These are phyloP conservation scores for Lizonia empirigonia DNA, from an alignment of 2,329 filamentous ascomycete genomes.

Conservation along the genomic window DNA sequence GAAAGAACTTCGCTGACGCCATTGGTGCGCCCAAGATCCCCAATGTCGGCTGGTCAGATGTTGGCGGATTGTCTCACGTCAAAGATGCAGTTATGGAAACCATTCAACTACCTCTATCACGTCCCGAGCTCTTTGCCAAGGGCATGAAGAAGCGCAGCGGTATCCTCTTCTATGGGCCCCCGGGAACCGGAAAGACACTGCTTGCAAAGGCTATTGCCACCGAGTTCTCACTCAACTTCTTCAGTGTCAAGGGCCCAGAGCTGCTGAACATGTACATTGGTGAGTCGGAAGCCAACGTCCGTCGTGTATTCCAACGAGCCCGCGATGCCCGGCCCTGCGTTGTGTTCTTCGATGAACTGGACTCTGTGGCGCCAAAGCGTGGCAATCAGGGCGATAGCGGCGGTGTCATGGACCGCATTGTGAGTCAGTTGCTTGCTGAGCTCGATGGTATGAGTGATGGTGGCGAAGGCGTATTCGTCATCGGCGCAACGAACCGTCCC, in stretches of 20 bases:
- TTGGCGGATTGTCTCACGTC: conserved; percentile 89
- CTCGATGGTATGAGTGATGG: conserved; percentile 97
- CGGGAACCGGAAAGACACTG: conserved; percentile 90
- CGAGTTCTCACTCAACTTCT: conserved; percentile 93
- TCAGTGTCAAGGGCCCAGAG: conserved; percentile 90
- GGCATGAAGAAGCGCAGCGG: conserved; percentile 98
- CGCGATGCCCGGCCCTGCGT: conserved; percentile 85
- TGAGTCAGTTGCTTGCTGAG: conserved; percentile 91
- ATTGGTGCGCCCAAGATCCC: conserved; percentile 98
- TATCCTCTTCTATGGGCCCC: conserved; percentile 89
- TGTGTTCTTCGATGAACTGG: conserved; percentile 92
- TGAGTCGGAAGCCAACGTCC: conserved; percentile 90
- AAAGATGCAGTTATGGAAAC: conserved; percentile 98
- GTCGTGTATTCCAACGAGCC: conserved; percentile 85
- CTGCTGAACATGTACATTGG: conserved; percentile 96
- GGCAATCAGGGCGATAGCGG: conserved; percentile 97
- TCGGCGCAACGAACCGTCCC: conserved; percentile 93
- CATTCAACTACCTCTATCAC: conserved; percentile 88
- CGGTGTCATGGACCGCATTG: conserved; percentile 97
- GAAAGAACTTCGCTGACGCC: conserved; percentile 97
- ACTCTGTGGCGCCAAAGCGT: conserved; percentile 92
- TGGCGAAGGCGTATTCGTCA: conserved; percentile 87
- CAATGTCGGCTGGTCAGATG: conserved; percentile 95
- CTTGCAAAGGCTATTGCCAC: conserved; percentile 92
- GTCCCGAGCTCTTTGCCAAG: conserved; percentile 92